These are phyloP conservation scores for Torulaspora indica DNA, from an alignment of 805 yeast species.

Conservation along the genomic window DNA sequence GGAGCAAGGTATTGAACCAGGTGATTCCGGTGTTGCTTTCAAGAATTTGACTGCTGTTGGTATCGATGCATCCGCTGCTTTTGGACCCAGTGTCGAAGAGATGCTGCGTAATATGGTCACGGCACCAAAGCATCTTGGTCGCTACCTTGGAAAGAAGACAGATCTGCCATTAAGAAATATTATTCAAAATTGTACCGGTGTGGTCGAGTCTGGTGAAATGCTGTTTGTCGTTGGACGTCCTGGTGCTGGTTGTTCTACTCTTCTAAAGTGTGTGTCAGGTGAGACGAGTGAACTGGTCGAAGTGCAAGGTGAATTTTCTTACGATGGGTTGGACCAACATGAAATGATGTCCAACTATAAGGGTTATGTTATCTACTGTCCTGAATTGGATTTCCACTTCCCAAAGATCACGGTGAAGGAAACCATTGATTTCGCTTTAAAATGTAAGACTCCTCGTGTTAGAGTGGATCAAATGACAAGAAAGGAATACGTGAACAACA, in stretches of 20 bases:
- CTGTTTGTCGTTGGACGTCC: conserved; percentile 53
- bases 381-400: conserved; percentile 49
- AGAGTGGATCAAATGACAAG: conserved; percentile 43
- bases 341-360: conserved; percentile 47
- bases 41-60: conserved; percentile 44
- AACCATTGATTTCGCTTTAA: conserved; percentile 47
- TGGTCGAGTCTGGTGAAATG: conserved; percentile 49
- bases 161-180: conserved; percentile 36
- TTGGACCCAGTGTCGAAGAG: conserved; percentile 45
- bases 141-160: conserved; percentile 33
- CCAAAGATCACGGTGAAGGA: conserved; percentile 49
- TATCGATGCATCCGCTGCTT: conserved; percentile 50
- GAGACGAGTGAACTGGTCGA: conserved; percentile 39
- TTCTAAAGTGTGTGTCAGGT: conserved; percentile 46
- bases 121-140: conserved; percentile 26
- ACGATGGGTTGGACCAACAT: conserved; percentile 46
- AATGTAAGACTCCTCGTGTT: conserved; percentile 44
- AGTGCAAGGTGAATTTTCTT: conserved; percentile 40
- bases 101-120: conserved; percentile 36
- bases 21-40: conserved; percentile 49
- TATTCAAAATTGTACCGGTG: conserved; percentile 42
- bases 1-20: conserved; percentile 45
- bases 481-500: conserved; percentile 37
- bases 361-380: conserved; percentile 49
- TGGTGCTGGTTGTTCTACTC: conserved; percentile 61